A percentile compares a stretch with the other conserved stretches of the same genome.
These are phyloP conservation scores for Apiospora hydei DNA, from an alignment of 2,329 filamentous ascomycete species.

Conservation along the genomic window DNA sequence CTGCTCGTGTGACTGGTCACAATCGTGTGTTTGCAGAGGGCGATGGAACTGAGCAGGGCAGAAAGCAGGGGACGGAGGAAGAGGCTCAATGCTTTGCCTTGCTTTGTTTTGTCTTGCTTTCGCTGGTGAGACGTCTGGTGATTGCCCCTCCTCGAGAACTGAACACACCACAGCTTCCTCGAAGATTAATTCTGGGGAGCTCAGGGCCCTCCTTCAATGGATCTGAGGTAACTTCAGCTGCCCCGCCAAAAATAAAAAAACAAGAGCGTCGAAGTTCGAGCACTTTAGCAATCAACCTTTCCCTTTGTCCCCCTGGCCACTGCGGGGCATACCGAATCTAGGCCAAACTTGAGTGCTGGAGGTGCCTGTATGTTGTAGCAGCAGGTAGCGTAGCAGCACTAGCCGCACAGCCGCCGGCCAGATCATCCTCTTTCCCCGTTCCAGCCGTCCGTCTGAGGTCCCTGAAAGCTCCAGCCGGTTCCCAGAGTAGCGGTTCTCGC, in stretches of 20 bases:
- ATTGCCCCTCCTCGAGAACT: background rate
- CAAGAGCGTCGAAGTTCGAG: background rate
- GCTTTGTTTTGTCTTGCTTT: conserved; percentile 10
- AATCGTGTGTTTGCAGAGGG: conserved; percentile 5
- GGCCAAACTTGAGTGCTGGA: background rate
- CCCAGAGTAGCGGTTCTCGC: background rate
- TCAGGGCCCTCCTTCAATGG: background rate
- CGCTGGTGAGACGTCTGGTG: conserved; percentile 12
- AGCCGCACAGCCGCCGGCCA: background rate
- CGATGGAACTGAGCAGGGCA: background rate
- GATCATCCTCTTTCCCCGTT: background rate
- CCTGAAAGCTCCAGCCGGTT: background rate
- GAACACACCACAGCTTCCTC: background rate
- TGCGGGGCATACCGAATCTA: conserved; percentile 5
- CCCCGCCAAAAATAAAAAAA: conserved; percentile 8
- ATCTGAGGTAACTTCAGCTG: background rate
- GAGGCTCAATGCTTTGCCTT: conserved; percentile 11
- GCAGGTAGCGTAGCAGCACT: background rate
- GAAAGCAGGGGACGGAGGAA: background rate
- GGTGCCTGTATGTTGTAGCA: background rate
- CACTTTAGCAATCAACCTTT: background rate
- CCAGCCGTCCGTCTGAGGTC: background rate
- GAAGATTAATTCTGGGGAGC: conserved; percentile 6
- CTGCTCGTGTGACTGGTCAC: conserved; percentile 11
- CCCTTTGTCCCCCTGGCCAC: background rate